Evolutionary conservation across 352 stramenopile genomes (phyloP).

Genomic region (Achlya hypogyna): DNA sequence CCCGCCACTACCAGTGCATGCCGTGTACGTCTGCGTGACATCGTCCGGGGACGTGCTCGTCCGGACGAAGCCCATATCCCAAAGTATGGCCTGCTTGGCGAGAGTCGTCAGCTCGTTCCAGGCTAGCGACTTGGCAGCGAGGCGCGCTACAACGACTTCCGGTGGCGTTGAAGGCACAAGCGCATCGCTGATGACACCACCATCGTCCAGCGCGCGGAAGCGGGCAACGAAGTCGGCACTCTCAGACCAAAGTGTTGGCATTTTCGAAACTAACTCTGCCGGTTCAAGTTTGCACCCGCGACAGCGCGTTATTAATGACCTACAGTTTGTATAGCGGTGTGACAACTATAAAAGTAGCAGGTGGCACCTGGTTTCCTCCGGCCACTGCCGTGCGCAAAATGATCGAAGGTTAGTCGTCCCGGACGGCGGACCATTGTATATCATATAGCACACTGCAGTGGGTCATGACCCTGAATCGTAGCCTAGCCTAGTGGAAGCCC

Average conservation of each 20-base stretch:
- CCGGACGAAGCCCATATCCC: constrained; percentile 15
- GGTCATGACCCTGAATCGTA: too few species aligned
- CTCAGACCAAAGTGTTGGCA: constrained; percentile 5
- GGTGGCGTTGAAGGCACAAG: background rate
- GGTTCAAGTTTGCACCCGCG: too few species aligned
- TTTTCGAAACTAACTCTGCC: too few species aligned
- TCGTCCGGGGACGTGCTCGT: background rate
- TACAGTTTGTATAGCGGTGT: too few species aligned
- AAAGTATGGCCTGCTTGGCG: constrained; percentile 6
- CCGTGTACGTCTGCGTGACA: constrained; percentile 8
- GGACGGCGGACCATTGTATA: too few species aligned
- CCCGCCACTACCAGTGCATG: background rate
- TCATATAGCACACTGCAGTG: too few species aligned
- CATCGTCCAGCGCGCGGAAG: background rate
- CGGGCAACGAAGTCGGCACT: constrained; percentile 8
- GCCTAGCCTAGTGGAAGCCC: too few species aligned
- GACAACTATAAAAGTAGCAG: too few species aligned
- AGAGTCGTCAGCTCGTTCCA: constrained; percentile 1
- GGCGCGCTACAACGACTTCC: background rate
- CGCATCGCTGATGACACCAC: background rate
- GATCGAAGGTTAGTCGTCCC: too few species aligned
- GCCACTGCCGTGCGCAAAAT: too few species aligned
- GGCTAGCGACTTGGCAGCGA: background rate
- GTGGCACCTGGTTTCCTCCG: too few species aligned
- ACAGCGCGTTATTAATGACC: too few species aligned